A percentile compares a stretch with the other conserved stretches of the same genome.
phyloP scores from a whole-genome alignment of 1,284 basidiomycete species.

The Wallemia ichthyophaga region DNA sequence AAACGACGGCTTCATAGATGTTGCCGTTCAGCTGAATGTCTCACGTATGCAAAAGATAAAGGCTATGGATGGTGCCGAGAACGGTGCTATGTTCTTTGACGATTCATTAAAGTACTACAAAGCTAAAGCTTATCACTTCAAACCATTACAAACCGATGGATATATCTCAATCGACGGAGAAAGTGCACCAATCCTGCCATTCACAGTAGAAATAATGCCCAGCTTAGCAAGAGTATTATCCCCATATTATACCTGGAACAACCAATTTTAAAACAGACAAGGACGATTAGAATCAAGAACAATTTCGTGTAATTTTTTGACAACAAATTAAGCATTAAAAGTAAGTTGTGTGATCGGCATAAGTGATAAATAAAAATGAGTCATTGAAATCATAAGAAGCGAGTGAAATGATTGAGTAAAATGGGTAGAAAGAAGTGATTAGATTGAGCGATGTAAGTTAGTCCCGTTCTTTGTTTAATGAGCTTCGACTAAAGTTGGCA shows the following conservation, averaged over 20 bases:
- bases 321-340: not conserved
- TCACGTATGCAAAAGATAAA: constrained; percentile 14
- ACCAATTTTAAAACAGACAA: not conserved
- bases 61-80: constrained; percentile 33
- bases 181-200: constrained; percentile 41
- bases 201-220: constrained; percentile 51
- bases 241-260: constrained; percentile 27
- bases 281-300: not conserved
- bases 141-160: constrained; percentile 27
- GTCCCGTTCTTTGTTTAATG: not conserved
- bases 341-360: no score
- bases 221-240: constrained; percentile 38
- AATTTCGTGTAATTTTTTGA: not conserved
- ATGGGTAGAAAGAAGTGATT: no score
- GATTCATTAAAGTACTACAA: constrained; percentile 46
- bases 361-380: no score
- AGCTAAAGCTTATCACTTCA: constrained; percentile 39
- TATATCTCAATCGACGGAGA: constrained; percentile 54
- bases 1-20: constrained; percentile 49
- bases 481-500: not conserved
- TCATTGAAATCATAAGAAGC: no score
- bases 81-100: constrained; percentile 37
- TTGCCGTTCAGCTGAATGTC: constrained; percentile 26
- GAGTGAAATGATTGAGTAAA: no score
- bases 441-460: no score